phyloP scores from a whole-genome alignment of 2,329 filamentous ascomycete genomes.

The Paracoccidioides brasiliensis region DNA sequence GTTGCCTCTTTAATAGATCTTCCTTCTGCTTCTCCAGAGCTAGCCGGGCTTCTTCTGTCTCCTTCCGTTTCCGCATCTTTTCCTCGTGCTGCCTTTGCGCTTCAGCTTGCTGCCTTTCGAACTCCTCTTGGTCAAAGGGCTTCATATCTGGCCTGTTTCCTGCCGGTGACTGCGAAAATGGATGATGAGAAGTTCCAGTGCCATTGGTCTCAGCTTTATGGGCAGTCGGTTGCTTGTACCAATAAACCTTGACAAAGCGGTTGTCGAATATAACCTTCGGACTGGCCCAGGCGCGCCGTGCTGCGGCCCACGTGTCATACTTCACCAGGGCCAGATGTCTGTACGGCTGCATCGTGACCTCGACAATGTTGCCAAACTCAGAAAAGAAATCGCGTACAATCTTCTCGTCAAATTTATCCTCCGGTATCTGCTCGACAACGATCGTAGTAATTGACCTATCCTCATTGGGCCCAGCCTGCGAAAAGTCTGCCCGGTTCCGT shows the following conservation, averaged over 20 bases:
- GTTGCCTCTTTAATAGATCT: conserved; percentile 39
- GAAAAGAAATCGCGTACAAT: conserved; percentile 44
- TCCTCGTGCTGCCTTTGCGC: conserved; percentile 46
- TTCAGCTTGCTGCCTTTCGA: conserved; percentile 43
- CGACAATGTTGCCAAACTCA: conserved; percentile 43
- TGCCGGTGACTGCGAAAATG: background rate
- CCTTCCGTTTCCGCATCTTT: conserved; percentile 38
- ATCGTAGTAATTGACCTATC: conserved; percentile 43
- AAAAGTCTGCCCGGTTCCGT: conserved; percentile 40
- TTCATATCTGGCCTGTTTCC: conserved; percentile 19
- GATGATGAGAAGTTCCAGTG: conserved; percentile 4
- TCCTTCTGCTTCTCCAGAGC: conserved; percentile 42
- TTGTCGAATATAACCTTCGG: conserved; percentile 53
- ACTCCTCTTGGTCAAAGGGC: conserved; percentile 41
- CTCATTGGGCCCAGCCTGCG: conserved; percentile 38
- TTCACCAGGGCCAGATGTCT: conserved; percentile 44
- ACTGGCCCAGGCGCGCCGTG: conserved; percentile 44
- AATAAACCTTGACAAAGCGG: conserved; percentile 52
- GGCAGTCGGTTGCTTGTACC: conserved; percentile 37
- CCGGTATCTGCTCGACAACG: conserved; percentile 49
- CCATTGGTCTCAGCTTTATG: conserved; percentile 20
- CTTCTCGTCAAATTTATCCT: conserved; percentile 43
- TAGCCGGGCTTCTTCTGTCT: conserved; percentile 37
- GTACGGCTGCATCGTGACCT: conserved; percentile 42
- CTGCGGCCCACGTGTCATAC: conserved; percentile 39